Evolutionary conservation across 1,139 yeast species (phyloP).

Genomic region (Scheffersomyces parashehatae): DNA sequence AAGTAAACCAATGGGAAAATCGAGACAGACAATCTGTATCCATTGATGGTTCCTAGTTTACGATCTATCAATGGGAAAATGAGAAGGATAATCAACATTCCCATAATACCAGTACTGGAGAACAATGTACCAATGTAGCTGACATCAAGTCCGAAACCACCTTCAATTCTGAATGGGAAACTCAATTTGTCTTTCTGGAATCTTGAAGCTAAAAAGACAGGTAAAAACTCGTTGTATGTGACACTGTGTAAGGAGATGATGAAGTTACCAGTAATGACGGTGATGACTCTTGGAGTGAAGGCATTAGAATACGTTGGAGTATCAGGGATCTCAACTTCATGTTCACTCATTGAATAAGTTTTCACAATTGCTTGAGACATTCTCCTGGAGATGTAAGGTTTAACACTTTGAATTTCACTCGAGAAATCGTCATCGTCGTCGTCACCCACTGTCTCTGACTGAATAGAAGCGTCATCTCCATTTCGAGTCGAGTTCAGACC

Average conservation of each 20-base stretch:
- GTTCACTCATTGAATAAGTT: slow-evolving; percentile 31
- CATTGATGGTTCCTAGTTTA: slow-evolving; percentile 43
- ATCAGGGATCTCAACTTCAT: slow-evolving; percentile 2
- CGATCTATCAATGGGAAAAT: slow-evolving; percentile 59
- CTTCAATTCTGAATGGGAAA: slow-evolving; percentile 50
- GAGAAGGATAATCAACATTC: slow-evolving; percentile 51
- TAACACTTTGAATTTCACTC: slow-evolving; percentile 20
- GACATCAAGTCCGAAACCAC: slow-evolving; percentile 46
- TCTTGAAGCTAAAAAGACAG: slow-evolving; percentile 58
- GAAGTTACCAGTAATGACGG: slow-evolving; percentile 43
- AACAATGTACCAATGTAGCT: slow-evolving; percentile 50
- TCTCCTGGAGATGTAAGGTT: slow-evolving; percentile 31
- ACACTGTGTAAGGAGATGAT: slow-evolving; percentile 51
- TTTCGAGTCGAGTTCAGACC: not conserved
- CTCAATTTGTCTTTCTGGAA: slow-evolving; percentile 31
- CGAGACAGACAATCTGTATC: slow-evolving; percentile 41
- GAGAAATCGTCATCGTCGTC: slow-evolving; percentile 12
- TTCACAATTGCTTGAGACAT: slow-evolving; percentile 41
- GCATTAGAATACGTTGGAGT: slow-evolving; percentile 17
- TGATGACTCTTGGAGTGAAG: slow-evolving; percentile 39
- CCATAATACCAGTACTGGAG: slow-evolving; percentile 57
- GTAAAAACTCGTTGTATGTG: slow-evolving; percentile 59
- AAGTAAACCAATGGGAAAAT: slow-evolving; percentile 52
- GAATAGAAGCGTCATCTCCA: not conserved
- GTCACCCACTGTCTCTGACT: slow-evolving; percentile 1